Percentiles rank a stretch among this genome's conserved stretches.
Evolutionary conservation across 345 rosid species (phyloP).

Genomic region (Theobroma cacao): DNA sequence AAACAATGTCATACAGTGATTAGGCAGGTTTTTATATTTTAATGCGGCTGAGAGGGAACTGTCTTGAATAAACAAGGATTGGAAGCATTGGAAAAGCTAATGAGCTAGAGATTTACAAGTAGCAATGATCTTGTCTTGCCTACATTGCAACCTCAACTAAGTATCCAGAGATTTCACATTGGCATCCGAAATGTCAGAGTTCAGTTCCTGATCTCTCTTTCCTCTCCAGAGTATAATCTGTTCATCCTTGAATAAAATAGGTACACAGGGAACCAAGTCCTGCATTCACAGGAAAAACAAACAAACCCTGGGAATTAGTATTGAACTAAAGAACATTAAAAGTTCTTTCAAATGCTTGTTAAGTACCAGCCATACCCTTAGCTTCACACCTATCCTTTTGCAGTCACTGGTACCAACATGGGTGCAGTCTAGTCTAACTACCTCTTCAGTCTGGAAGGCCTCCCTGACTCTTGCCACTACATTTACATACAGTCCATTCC

Average conservation of each 20-base stretch:
- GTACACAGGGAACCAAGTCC: conserved; percentile 87
- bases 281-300: conserved; percentile 29
- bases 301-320: conserved; percentile 2
- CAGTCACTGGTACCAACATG: conserved; percentile 80
- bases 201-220: conserved; percentile 22
- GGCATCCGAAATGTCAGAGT: conserved; percentile 1
- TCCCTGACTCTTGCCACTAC: conserved; percentile 71
- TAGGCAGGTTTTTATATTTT: neutral
- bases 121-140: neutral
- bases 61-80: conserved; percentile 19
- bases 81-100: too few relatives aligned
- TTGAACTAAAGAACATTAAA: neutral
- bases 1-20: neutral
- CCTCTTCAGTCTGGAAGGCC: conserved; percentile 61
- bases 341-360: neutral
- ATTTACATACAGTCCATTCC: conserved; percentile 88
- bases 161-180: neutral
- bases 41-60: neutral
- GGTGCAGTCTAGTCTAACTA: conserved; percentile 78
- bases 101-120: neutral
- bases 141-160: neutral
- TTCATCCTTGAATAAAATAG: conserved; percentile 81
- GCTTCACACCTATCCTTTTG: conserved; percentile 83
- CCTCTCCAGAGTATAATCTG: conserved; percentile 91
- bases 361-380: conserved; percentile 44